These are phyloP conservation scores for Plasmodium berghei DNA, from an alignment of 169 alveolate genomes.

Conservation along the genomic window DNA sequence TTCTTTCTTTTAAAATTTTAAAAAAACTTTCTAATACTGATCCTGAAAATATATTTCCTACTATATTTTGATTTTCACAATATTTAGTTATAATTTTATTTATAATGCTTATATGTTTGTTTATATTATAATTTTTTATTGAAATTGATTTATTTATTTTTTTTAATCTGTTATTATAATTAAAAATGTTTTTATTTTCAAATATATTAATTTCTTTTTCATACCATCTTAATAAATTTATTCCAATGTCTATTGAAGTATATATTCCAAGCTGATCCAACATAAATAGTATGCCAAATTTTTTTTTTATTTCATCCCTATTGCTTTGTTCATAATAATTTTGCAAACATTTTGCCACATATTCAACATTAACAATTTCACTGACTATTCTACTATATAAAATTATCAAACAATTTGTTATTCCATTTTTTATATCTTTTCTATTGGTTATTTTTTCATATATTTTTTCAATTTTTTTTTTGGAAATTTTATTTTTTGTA, in stretches of 20 bases:
- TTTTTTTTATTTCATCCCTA: conserved; percentile 2
- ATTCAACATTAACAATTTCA: conserved; percentile 22
- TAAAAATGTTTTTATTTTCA: background rate
- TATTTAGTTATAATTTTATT: conserved; percentile 18
- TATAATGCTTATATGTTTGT: conserved; percentile 11
- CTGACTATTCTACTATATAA: conserved; percentile 44
- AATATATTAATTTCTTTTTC: background rate
- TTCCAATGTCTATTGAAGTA: conserved; percentile 42
- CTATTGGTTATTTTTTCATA: background rate
- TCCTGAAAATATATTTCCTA: conserved; percentile 64
- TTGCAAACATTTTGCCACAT: conserved; percentile 20
- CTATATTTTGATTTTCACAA: background rate
- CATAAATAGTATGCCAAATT: background rate
- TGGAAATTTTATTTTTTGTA: background rate
- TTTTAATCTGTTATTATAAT: background rate
- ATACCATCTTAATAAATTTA: conserved; percentile 31
- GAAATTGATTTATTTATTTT: background rate
- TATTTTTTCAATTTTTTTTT: too few species aligned
- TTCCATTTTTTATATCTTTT: conserved; percentile 19
- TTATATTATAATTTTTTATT: background rate
- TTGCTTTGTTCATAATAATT: background rate
- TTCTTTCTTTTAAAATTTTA: conserved; percentile 33
- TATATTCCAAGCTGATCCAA: conserved; percentile 40
- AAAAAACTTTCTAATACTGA: conserved; percentile 37
- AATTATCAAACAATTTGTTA: conserved; percentile 25